These are phyloP conservation scores for Linum tenue DNA, from an alignment of 345 rosid genomes.

Conservation along the genomic window DNA sequence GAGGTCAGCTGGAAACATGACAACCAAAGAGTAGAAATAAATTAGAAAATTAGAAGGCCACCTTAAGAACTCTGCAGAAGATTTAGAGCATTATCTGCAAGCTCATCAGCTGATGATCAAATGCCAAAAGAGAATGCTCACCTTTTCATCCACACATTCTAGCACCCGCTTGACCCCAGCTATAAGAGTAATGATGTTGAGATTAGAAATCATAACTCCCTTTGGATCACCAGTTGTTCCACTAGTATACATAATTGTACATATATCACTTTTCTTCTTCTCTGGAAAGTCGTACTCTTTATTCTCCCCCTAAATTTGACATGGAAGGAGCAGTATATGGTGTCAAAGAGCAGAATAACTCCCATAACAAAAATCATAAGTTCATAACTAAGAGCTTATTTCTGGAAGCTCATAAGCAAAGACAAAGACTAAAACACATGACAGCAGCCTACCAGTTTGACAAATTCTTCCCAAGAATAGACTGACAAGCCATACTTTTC, in stretches of 20 bases:
- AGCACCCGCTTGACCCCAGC: slow-evolving; percentile 63
- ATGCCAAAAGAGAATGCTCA: slow-evolving; percentile 18
- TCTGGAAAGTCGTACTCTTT: slow-evolving; percentile 71
- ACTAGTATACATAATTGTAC: slow-evolving; percentile 97
- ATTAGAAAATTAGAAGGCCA: background rate
- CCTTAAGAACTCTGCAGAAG: background rate
- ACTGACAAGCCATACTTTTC: slow-evolving; percentile 46
- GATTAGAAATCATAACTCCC: slow-evolving; percentile 92
- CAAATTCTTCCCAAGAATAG: slow-evolving; percentile 79
- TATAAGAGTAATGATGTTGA: slow-evolving; percentile 62
- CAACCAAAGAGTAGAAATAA: background rate
- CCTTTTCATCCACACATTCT: slow-evolving; percentile 60
- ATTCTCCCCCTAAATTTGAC: slow-evolving; percentile 47
- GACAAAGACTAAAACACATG: background rate
- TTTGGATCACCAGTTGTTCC: slow-evolving; percentile 99
- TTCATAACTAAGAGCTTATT: background rate
- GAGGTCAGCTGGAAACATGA: slow-evolving; percentile 43
- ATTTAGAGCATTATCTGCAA: background rate
- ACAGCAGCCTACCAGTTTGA: slow-evolving; percentile 47
- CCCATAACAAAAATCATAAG: background rate
- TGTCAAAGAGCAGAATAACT: background rate
- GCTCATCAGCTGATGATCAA: background rate
- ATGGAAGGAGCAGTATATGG: slow-evolving; percentile 9
- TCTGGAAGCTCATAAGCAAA: background rate
- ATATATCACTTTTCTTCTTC: slow-evolving; percentile 66